A percentile compares a stretch with the other conserved stretches of the same genome.
Evolutionary conservation across 345 rosid species (phyloP).

Genomic region (Lepidium aucheri): DNA sequence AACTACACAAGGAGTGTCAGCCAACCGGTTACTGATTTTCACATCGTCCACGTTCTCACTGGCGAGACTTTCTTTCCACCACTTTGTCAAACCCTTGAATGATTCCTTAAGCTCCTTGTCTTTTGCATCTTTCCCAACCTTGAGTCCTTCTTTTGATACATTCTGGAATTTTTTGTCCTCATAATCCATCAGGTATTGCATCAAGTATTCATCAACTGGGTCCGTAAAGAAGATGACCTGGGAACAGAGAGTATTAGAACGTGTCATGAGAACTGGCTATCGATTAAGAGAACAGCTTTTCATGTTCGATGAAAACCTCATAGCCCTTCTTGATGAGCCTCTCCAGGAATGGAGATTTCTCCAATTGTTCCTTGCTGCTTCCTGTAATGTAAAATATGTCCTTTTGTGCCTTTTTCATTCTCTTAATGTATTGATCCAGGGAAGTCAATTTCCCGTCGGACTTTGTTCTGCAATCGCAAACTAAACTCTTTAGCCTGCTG

Average conservation of each 20-base stretch:
- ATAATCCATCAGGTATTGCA: conserved; percentile 98
- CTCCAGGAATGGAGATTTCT: conserved; percentile 94
- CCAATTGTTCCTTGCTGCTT: conserved; percentile 80
- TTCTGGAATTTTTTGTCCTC: conserved; percentile 92
- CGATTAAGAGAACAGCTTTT: not conserved
- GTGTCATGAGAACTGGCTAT: not conserved
- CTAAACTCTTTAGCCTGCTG: not conserved
- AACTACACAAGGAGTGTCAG: conserved; percentile 87
- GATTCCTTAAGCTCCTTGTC: conserved; percentile 85
- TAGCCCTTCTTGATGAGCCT: conserved; percentile 90
- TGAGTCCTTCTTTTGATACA: conserved; percentile 89
- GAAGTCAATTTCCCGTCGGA: conserved; percentile 94
- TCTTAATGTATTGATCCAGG: conserved; percentile 88
- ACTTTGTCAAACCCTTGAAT: conserved; percentile 86
- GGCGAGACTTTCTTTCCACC: conserved; percentile 83
- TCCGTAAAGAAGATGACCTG: conserved; percentile 98
- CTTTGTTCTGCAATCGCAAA: conserved; percentile 51
- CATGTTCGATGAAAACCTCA: conserved; percentile 43
- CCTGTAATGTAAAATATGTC: conserved; percentile 98
- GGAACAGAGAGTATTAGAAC: not conserved
- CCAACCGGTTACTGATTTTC: conserved; percentile 85
- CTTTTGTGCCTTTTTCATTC: conserved; percentile 82
- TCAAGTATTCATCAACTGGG: conserved; percentile 94
- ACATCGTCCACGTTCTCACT: conserved; percentile 88
- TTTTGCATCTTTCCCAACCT: conserved; percentile 71